Percentiles rank a stretch among this genome's conserved stretches.
phyloP scores from a whole-genome alignment of 768 basidiomycete species.

The Tylopilus sp. region DNA sequence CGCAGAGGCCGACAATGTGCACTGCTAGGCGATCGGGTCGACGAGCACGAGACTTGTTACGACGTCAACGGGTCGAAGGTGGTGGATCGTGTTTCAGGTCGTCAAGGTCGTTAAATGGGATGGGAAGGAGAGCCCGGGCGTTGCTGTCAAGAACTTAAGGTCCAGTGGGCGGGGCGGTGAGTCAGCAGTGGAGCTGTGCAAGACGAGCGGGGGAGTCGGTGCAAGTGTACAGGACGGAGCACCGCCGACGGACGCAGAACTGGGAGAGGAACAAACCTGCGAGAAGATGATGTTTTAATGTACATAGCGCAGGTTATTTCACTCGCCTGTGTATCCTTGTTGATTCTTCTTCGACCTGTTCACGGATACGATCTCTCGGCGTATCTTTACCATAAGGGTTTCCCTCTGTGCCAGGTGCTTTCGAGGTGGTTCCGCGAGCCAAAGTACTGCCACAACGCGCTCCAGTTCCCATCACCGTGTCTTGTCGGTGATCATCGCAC shows the following conservation, averaged over 20 bases:
- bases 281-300: slow-evolving; percentile 20
- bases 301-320: slow-evolving; percentile 13
- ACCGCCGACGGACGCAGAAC: slow-evolving; percentile 15
- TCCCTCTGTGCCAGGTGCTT: slow-evolving; percentile 25
- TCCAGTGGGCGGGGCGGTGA: not conserved
- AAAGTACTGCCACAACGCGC: slow-evolving; percentile 22
- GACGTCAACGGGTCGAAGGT: not conserved
- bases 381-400: slow-evolving; percentile 30
- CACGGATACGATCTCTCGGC: slow-evolving; percentile 25
- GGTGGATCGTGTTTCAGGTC: slow-evolving; percentile 17
- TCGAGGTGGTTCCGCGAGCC: slow-evolving; percentile 9
- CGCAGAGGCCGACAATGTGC: slow-evolving; percentile 4
- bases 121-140: not conserved
- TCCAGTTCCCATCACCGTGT: slow-evolving; percentile 9
- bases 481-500: slow-evolving; percentile 27
- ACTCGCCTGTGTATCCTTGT: slow-evolving; percentile 30
- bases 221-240: slow-evolving; percentile 10
- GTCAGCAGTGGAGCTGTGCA: slow-evolving; percentile 1
- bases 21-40: slow-evolving; percentile 5
- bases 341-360: slow-evolving; percentile 20
- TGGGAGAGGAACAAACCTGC: slow-evolving; percentile 3
- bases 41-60: not conserved
- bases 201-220: not conserved
- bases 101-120: slow-evolving; percentile 30
- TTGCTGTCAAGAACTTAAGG: slow-evolving; percentile 2